Conservation (phyloP, 192 early-diverging fungal genomes). For the Lobosporangium transversale region DNA sequence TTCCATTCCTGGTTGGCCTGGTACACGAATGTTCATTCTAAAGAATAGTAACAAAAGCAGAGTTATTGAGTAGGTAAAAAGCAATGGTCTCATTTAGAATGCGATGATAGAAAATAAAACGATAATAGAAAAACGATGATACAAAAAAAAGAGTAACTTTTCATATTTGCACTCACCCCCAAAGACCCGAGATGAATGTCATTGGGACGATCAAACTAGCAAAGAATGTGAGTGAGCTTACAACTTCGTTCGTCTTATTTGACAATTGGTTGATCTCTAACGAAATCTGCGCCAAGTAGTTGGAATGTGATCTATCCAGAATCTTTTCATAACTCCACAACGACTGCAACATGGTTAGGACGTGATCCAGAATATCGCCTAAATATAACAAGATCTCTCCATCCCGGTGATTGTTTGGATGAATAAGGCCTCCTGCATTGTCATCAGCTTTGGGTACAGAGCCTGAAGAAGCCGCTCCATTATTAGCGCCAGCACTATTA, state of each 20-base stretch:
- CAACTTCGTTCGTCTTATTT: constrained; percentile 61
- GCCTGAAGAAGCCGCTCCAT: neutral
- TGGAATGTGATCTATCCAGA: constrained; percentile 73
- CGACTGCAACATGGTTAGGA: constrained; percentile 85
- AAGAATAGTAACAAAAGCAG: neutral
- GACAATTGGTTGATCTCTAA: constrained; percentile 72
- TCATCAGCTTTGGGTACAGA: neutral
- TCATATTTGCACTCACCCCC: constrained; percentile 56
- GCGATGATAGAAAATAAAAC: neutral
- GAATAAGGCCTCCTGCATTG: neutral
- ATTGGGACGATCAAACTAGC: constrained; percentile 66
- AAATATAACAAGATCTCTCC: constrained; percentile 78
- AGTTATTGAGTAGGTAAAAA: too few relatives aligned
- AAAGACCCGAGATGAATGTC: constrained; percentile 70
- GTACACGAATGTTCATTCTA: constrained; percentile 71
- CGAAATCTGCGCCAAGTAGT: constrained; percentile 80
- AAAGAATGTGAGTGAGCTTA: constrained; percentile 60
- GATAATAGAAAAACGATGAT: neutral
- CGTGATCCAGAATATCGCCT: constrained; percentile 84
- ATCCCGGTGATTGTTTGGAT: constrained; percentile 20
- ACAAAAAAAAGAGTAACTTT: neutral
- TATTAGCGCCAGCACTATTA: neutral
- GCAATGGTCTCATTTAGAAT: too few relatives aligned
- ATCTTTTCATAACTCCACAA: constrained; percentile 80
- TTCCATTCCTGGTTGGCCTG: constrained; percentile 57